phyloP scores from a whole-genome alignment of 2,329 filamentous ascomycete genomes.

The Ophiosphaerella korrae region DNA sequence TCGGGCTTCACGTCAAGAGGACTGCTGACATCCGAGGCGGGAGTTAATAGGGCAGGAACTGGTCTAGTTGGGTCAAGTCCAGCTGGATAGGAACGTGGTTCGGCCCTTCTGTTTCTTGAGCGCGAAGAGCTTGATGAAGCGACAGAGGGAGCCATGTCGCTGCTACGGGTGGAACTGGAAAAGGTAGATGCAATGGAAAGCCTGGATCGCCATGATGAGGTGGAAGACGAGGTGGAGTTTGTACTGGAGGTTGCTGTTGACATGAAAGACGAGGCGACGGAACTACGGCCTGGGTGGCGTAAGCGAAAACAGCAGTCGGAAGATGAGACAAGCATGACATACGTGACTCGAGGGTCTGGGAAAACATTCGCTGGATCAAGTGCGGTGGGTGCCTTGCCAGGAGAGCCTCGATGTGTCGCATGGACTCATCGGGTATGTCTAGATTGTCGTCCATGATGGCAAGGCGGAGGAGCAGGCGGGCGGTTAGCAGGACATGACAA shows the following conservation, averaged over 20 bases:
- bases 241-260: constrained; percentile 37
- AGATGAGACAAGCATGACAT: constrained; percentile 14
- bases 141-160: constrained; percentile 35
- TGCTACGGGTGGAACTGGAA: constrained; percentile 36
- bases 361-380: constrained; percentile 45
- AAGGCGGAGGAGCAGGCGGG: constrained; percentile 4
- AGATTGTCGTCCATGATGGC: constrained; percentile 41
- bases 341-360: constrained; percentile 44
- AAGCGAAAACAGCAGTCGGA: constrained; percentile 14
- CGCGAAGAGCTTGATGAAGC: constrained; percentile 38
- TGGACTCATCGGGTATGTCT: constrained; percentile 45
- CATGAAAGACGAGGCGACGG: constrained; percentile 39
- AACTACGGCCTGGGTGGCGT: constrained; percentile 39
- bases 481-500: constrained; percentile 13
- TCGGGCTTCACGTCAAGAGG: constrained; percentile 38
- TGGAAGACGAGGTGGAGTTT: constrained; percentile 36
- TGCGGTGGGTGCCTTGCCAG: constrained; percentile 44
- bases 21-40: constrained; percentile 38
- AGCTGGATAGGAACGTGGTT: constrained; percentile 42
- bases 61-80: constrained; percentile 42
- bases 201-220: constrained; percentile 41
- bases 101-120: constrained; percentile 35
- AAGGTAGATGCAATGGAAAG: constrained; percentile 42
- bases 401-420: constrained; percentile 46
- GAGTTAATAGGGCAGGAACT: constrained; percentile 35